Percentiles rank a stretch among this genome's conserved stretches.
Conservation (phyloP, 2,329 filamentous ascomycete species). For the Fusarium sp. region DNA sequence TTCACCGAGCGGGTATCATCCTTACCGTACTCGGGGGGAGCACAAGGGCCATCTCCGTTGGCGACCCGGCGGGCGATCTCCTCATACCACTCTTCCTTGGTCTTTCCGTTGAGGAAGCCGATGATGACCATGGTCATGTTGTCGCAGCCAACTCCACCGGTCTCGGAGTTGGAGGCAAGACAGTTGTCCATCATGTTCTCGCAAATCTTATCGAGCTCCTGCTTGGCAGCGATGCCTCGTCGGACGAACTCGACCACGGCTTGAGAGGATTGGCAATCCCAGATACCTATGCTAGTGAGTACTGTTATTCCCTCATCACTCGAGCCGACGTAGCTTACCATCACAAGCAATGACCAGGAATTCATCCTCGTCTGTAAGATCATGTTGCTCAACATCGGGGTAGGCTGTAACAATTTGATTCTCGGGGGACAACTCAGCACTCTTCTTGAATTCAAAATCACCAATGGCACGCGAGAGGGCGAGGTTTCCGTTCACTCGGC, state of each 20-base stretch:
- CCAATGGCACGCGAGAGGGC: slow-evolving; percentile 96
- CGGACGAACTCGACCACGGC: slow-evolving; percentile 96
- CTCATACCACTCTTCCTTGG: slow-evolving; percentile 98
- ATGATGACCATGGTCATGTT: slow-evolving; percentile 99
- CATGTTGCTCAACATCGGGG: slow-evolving; percentile 91
- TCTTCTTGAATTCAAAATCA: slow-evolving; percentile 99
- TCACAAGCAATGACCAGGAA: slow-evolving; percentile 94
- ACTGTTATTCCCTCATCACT: slow-evolving; percentile 16
- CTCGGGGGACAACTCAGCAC: slow-evolving; percentile 94
- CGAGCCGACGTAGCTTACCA: slow-evolving; percentile 63
- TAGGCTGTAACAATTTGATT: slow-evolving; percentile 98
- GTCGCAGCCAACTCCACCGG: slow-evolving; percentile 96
- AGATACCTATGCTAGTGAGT: slow-evolving; percentile 75
- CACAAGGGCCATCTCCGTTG: slow-evolving; percentile 96
- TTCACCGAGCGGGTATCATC: slow-evolving; percentile 54
- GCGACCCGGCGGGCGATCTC: slow-evolving; percentile 92
- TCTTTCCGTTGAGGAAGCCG: slow-evolving; percentile 87
- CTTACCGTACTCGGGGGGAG: slow-evolving; percentile 99
- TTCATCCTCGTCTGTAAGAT: slow-evolving; percentile 91
- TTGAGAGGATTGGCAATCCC: slow-evolving; percentile 99
- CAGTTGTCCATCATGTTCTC: slow-evolving; percentile 99
- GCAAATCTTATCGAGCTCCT: slow-evolving; percentile 92
- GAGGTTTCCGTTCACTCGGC: slow-evolving; percentile 96
- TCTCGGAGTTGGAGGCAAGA: slow-evolving; percentile 95
- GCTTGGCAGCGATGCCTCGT: slow-evolving; percentile 94